These are phyloP conservation scores for Penicillium crystallinum DNA, from an alignment of 495 filamentous ascomycete species.

Conservation along the genomic window DNA sequence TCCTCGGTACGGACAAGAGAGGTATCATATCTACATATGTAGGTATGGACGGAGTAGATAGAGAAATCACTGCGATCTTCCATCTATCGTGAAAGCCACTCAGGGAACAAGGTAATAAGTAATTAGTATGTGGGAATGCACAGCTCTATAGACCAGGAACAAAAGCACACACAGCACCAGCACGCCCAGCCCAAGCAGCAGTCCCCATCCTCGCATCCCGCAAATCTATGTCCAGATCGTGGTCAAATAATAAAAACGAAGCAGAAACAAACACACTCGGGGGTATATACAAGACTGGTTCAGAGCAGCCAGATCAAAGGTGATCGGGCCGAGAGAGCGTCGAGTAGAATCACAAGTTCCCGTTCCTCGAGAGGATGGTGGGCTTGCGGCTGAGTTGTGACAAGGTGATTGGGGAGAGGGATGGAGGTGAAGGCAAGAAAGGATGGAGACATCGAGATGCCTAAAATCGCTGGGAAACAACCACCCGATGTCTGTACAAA, in stretches of 20 bases:
- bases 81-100: background rate
- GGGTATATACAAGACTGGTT: slow-evolving; percentile 16
- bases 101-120: background rate
- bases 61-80: too few species aligned
- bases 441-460: background rate
- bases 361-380: background rate
- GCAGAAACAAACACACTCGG: background rate
- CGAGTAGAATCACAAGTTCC: background rate
- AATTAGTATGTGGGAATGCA: slow-evolving; percentile 14
- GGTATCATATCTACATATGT: background rate
- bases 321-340: slow-evolving; percentile 3
- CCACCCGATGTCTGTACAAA: slow-evolving; percentile 3
- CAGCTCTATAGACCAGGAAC: slow-evolving; percentile 11
- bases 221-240: slow-evolving; percentile 14
- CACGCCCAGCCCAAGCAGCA: background rate
- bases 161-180: background rate
- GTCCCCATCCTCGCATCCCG: background rate
- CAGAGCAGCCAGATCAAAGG: background rate
- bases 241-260: slow-evolving; percentile 1
- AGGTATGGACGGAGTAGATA: background rate
- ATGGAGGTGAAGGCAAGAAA: background rate
- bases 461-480: background rate
- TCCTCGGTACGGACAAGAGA: background rate
- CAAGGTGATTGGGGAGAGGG: background rate
- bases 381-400: background rate